Evolutionary conservation across 73 alveolate genomes (phyloP).

Genomic region (Paramecium biaurelia): DNA sequence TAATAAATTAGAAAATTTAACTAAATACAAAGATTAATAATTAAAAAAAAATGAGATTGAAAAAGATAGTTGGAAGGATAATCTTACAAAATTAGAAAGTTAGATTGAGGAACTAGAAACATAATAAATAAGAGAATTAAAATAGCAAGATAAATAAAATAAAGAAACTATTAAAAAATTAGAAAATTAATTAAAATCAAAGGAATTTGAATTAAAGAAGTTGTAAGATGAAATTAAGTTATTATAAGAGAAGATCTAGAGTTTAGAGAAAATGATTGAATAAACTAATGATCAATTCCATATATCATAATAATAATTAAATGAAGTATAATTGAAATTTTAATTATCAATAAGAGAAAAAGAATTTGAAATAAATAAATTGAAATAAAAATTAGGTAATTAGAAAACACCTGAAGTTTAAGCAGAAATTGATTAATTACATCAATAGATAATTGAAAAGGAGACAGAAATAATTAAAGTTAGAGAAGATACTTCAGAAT

Average conservation of each 20-base stretch:
- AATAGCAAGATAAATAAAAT: not conserved
- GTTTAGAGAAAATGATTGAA: not conserved
- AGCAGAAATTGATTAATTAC: not conserved
- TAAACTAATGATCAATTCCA: not conserved
- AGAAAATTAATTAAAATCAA: not conserved
- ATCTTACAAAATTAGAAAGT: not conserved
- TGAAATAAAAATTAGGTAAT: not conserved
- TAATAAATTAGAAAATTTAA: not conserved
- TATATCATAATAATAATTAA: not conserved
- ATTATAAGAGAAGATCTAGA: not conserved
- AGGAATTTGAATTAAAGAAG: not conserved
- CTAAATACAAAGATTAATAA: not conserved
- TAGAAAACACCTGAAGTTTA: not conserved
- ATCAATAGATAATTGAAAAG: not conserved
- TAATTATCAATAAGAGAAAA: not conserved
- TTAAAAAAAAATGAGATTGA: not conserved
- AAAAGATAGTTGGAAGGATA: not conserved
- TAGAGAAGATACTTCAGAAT: not conserved
- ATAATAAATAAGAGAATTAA: not conserved
- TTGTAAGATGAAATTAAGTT: not conserved
- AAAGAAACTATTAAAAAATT: not conserved
- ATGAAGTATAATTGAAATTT: not conserved
- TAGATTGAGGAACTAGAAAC: not conserved
- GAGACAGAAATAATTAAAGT: not conserved
- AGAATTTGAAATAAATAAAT: not conserved